Conservation (phyloP, 768 basidiomycete genomes). For the Trametes cingulata region DNA sequence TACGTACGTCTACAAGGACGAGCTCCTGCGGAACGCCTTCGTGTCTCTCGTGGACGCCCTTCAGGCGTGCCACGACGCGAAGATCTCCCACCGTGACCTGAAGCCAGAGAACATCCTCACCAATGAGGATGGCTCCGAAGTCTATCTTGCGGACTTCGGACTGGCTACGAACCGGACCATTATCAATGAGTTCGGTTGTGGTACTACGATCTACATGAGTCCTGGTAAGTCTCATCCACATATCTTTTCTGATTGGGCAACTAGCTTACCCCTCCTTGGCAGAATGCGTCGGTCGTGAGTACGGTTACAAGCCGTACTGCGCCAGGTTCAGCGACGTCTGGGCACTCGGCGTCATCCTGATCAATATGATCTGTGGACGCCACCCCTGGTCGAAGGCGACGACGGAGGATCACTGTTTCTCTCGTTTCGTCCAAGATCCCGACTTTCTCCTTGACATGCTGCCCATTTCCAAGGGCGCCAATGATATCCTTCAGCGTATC, state of each 20-base stretch:
- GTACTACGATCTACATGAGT: constrained; percentile 27
- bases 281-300: constrained; percentile 41
- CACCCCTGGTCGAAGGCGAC: constrained; percentile 55
- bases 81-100: constrained; percentile 94
- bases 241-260: neutral
- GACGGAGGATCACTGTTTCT: constrained; percentile 49
- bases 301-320: constrained; percentile 50
- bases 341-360: constrained; percentile 77
- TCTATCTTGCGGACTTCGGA: constrained; percentile 50
- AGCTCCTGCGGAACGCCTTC: constrained; percentile 33
- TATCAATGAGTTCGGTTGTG: constrained; percentile 24
- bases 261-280: neutral
- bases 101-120: constrained; percentile 96
- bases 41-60: constrained; percentile 56
- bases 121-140: constrained; percentile 39
- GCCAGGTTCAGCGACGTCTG: constrained; percentile 70
- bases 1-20: constrained; percentile 33
- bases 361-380: constrained; percentile 74
- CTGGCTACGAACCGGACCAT: constrained; percentile 25
- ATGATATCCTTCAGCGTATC: constrained; percentile 51
- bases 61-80: constrained; percentile 47
- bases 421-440: constrained; percentile 45
- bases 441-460: constrained; percentile 58
- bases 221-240: constrained; percentile 21
- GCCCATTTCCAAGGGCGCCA: constrained; percentile 48